These are phyloP conservation scores for Solanum hybrid DNA, from an alignment of 305 asterid species.

Conservation along the genomic window DNA sequence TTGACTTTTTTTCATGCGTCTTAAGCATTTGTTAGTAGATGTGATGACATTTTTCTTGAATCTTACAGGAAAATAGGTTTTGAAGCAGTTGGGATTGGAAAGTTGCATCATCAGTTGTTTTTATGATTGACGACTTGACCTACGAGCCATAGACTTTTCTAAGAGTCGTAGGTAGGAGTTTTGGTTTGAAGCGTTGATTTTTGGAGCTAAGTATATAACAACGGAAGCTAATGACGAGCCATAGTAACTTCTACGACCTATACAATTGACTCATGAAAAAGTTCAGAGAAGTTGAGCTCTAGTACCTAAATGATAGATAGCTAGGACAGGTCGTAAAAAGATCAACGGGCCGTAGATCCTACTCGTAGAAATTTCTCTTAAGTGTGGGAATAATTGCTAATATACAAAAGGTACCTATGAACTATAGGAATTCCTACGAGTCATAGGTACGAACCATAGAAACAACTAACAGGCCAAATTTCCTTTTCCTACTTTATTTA, in stretches of 20 bases:
- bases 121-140: not conserved
- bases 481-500: not conserved
- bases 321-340: not conserved
- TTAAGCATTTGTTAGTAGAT: not conserved
- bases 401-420: not conserved
- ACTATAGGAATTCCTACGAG: not conserved
- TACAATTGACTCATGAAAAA: not conserved
- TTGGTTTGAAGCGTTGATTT: not conserved
- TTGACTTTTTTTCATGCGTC: not conserved
- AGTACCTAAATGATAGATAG: not conserved
- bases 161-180: not conserved
- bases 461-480: not conserved
- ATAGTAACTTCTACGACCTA: not conserved
- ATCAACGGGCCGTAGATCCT: not conserved
- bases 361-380: not conserved
- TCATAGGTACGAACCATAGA: not conserved
- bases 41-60: not conserved
- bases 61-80: not conserved
- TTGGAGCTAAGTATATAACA: not conserved
- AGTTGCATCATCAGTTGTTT: not conserved
- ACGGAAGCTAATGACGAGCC: not conserved
- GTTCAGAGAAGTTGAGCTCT: not conserved
- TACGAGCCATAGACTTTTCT: not conserved
- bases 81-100: not conserved
- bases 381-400: not conserved